Percentiles rank a stretch among this genome's conserved stretches.
Conservation (phyloP, 306 rosid species). For the Vicia villosa region DNA sequence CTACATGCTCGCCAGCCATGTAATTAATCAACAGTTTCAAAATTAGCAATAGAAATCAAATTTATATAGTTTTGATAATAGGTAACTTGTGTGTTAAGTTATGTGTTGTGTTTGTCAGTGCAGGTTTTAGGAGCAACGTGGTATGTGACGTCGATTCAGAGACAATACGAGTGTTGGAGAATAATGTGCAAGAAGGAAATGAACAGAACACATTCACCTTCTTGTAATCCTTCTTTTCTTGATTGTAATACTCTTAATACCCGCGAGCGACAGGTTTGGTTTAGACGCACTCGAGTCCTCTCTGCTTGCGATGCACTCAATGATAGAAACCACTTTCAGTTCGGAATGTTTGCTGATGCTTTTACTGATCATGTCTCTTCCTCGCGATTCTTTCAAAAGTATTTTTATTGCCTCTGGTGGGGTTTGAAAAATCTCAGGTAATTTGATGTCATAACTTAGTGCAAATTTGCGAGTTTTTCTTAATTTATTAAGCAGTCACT, state of each 20-base stretch:
- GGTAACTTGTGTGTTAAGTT: slow-evolving; percentile 2
- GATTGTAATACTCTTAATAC: slow-evolving; percentile 45
- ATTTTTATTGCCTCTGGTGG: slow-evolving; percentile 96
- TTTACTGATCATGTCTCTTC: slow-evolving; percentile 70
- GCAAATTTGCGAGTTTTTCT: no score
- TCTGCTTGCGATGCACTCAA: slow-evolving; percentile 61
- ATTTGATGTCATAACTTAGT: no score
- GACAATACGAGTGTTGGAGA: slow-evolving; percentile 79
- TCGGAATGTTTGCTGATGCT: slow-evolving; percentile 86
- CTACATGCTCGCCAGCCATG: slow-evolving; percentile 78
- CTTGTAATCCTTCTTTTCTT: slow-evolving; percentile 59
- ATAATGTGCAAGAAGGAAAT: slow-evolving; percentile 52
- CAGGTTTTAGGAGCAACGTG: slow-evolving; percentile 87
- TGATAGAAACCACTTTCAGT: slow-evolving; percentile 52
- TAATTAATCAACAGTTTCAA: slow-evolving; percentile 29
- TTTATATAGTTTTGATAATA: slow-evolving; percentile 9
- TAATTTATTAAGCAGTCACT: background rate
- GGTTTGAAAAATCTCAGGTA: slow-evolving; percentile 83
- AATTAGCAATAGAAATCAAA: background rate
- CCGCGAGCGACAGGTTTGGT: slow-evolving; percentile 60
- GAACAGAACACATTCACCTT: slow-evolving; percentile 73
- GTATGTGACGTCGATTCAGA: slow-evolving; percentile 79
- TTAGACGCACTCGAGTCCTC: slow-evolving; percentile 46
- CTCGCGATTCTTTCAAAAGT: slow-evolving; percentile 53
- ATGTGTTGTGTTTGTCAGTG: slow-evolving; percentile 50